These are phyloP conservation scores for Lenwebbia sp. DNA, from an alignment of 345 rosid genomes.

Conservation along the genomic window DNA sequence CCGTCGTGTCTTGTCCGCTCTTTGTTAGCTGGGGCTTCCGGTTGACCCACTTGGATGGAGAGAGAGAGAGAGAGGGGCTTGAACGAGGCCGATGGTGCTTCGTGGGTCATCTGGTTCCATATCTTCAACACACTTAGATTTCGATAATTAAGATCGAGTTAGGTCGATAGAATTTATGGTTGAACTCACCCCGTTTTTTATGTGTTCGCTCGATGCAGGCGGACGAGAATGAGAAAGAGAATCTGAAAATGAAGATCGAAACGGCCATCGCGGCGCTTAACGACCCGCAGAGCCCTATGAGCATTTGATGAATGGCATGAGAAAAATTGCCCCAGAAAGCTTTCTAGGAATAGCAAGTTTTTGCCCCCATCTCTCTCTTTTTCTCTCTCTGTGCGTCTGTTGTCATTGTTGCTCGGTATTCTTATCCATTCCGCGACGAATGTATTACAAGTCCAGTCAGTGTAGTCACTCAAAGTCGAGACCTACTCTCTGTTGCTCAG, in stretches of 20 bases:
- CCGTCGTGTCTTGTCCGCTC: neutral
- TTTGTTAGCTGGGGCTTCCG: neutral
- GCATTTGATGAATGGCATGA: conserved; percentile 12
- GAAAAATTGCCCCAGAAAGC: neutral
- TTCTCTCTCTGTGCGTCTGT: neutral
- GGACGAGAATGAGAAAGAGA: conserved; percentile 44
- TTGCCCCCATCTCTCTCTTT: neutral
- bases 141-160: neutral
- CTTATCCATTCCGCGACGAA: neutral
- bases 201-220: conserved; percentile 21
- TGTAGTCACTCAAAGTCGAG: neutral
- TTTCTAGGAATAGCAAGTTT: neutral
- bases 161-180: neutral
- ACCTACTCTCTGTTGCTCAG: neutral
- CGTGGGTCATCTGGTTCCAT: neutral
- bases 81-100: neutral
- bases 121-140: neutral
- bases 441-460: neutral
- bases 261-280: conserved; percentile 45
- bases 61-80: neutral
- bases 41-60: neutral
- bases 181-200: neutral
- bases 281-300: conserved; percentile 54
- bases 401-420: neutral
- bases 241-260: conserved; percentile 28